A percentile compares a stretch with the other conserved stretches of the same genome.
Conservation (phyloP, 2,329 filamentous ascomycete genomes). For the Pestalotiopsis sp. region DNA sequence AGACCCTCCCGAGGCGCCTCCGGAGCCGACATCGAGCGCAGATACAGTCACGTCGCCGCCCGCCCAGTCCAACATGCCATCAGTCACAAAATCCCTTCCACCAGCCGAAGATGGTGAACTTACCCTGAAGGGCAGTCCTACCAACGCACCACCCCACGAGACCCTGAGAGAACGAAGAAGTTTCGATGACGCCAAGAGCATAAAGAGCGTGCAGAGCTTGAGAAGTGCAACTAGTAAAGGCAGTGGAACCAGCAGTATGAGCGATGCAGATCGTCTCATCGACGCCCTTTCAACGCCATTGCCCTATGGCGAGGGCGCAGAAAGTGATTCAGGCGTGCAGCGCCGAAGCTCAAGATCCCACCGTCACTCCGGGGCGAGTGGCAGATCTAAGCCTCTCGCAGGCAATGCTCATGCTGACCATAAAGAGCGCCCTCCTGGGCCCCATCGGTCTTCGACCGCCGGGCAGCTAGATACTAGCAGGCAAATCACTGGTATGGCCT, state of each 20-base stretch:
- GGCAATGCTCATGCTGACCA: neutral
- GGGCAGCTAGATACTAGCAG: constrained; percentile 17
- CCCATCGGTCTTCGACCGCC: constrained; percentile 6
- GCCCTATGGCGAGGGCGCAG: constrained; percentile 38
- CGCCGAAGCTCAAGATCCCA: constrained; percentile 19
- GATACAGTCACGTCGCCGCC: constrained; percentile 14
- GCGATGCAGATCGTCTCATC: constrained; percentile 71
- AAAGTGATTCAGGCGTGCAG: constrained; percentile 14
- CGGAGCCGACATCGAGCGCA: constrained; percentile 17
- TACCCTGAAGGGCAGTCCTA: constrained; percentile 56
- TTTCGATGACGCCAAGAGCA: constrained; percentile 39
- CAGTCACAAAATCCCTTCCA: constrained; percentile 31
- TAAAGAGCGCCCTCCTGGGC: neutral
- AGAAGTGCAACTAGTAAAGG: constrained; percentile 47
- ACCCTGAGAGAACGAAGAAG: constrained; percentile 29
- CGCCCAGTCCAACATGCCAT: constrained; percentile 27
- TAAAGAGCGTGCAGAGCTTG: constrained; percentile 32
- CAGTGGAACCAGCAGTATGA: constrained; percentile 53
- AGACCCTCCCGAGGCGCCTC: constrained; percentile 36
- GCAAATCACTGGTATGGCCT: constrained; percentile 35
- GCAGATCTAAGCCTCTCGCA: constrained; percentile 14
- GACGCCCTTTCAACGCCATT: constrained; percentile 69
- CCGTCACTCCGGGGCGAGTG: constrained; percentile 13
- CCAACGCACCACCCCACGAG: constrained; percentile 18
- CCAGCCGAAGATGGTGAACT: constrained; percentile 53